Base-by-base conservation (phyloP, 1,139 yeast species). In the Scheffersomyces insectosa region DNA sequence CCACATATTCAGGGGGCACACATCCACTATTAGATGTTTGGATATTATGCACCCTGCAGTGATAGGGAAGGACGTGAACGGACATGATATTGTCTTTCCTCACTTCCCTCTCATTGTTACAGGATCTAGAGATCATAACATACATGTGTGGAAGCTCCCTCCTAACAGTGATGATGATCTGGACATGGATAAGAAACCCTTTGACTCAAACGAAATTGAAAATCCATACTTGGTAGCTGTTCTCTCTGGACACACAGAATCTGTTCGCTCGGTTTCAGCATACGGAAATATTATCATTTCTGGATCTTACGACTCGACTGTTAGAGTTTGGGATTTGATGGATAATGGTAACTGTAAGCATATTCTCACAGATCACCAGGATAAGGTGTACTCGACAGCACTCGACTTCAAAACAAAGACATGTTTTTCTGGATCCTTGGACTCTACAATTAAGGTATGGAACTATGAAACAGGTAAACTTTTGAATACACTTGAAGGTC, bases 361-460 rank as follows among this genome's bases (percentile, higher is more conserved):
- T 66, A 81, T 86, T 11, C 72, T 93, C 28, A 71, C 80, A 2
- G 98, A 97, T 3, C 99, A 95, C 63, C 79, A 82, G 11, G 95
- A 90, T 54, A 79, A 88, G 49, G 95, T 93, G 4, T 93, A 93
- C 65, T 82, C 95, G 13, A 90, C 95, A 0, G 88, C 90, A 2
- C 74, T 89, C 55, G 97, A 93, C 60, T 79, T 80, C 52, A 74
- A 80, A 46, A 75, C 90, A 45, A 80, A 84, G 56, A 74, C 93
- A 36, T 91, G 98, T 57, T 86, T 88, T 46, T 87, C 97, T 1
- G 97, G 98, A 0, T 86, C 96, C 7, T 84, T 90, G 85, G 99
- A 93, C 62, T 80, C 89, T 52, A 82, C 88, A 3, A 90, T 93
- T 41, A 83, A 85, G 60, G 83, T 91, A 25, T 93, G 99, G 99